phyloP scores from a whole-genome alignment of 208 protist species.

The Herpetomonas samuelpessoai region DNA sequence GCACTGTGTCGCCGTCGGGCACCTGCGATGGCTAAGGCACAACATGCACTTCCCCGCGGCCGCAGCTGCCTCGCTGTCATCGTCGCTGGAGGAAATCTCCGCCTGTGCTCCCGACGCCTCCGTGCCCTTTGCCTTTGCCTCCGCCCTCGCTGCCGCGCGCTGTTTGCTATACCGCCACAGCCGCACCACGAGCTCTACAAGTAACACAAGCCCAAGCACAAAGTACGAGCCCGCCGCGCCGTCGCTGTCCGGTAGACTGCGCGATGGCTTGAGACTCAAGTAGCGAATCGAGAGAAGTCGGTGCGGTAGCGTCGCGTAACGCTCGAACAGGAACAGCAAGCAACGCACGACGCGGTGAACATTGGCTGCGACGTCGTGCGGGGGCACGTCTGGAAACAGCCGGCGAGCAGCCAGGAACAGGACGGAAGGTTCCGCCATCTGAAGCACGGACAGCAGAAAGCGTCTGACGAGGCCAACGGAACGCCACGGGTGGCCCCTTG shows the following conservation, averaged over 20 bases:
- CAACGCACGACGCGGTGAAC: constrained; percentile 43
- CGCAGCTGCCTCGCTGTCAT: constrained; percentile 35
- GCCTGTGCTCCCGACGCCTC: constrained; percentile 9
- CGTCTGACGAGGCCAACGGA: constrained; percentile 44
- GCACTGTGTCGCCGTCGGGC: constrained; percentile 74
- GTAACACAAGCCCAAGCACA: constrained; percentile 54
- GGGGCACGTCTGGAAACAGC: constrained; percentile 54
- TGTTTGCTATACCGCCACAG: constrained; percentile 59
- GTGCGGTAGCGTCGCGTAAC: constrained; percentile 73
- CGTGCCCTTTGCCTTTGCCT: constrained; percentile 7
- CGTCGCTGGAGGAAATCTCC: constrained; percentile 31
- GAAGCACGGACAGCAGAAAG: constrained; percentile 53
- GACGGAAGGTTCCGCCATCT: constrained; percentile 46
- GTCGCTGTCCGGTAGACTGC: constrained; percentile 37
- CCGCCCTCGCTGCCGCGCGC: constrained; percentile 3
- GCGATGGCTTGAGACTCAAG: constrained; percentile 70
- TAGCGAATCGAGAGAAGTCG: constrained; percentile 56
- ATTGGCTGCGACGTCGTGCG: constrained; percentile 61
- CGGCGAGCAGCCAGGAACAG: constrained; percentile 46
- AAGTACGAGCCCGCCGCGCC: constrained; percentile 69
- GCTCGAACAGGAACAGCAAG: constrained; percentile 79
- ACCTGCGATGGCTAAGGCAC: constrained; percentile 75
- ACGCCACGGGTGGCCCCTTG: constrained; percentile 29
- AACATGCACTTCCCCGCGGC: constrained; percentile 78
- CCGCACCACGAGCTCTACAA: constrained; percentile 77